phyloP scores from a whole-genome alignment of 805 yeast genomes.

The Brettanomyces nanus region DNA sequence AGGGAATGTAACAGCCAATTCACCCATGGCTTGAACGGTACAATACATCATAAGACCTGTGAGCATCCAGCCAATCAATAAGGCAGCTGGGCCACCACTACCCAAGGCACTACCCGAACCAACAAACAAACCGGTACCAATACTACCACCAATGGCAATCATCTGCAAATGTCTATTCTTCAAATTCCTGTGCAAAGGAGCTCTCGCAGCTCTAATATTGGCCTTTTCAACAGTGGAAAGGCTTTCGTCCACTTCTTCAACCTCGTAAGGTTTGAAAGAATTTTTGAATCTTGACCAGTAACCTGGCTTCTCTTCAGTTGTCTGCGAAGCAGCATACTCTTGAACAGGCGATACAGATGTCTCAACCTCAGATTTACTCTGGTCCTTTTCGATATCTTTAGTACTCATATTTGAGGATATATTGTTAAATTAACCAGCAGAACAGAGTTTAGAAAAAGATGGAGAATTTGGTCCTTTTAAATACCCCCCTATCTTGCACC shows the following conservation, averaged over 20 bases:
- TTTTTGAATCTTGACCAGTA: constrained; percentile 13
- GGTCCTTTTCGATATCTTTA: no score
- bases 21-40: constrained; percentile 57
- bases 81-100: constrained; percentile 61
- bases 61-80: constrained; percentile 48
- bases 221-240: constrained; percentile 35
- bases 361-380: constrained; percentile 1
- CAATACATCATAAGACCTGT: constrained; percentile 50
- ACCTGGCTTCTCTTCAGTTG: background rate
- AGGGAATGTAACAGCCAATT: constrained; percentile 50
- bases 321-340: constrained; percentile 1
- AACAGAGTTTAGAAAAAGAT: no score
- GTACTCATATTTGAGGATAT: no score
- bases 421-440: no score
- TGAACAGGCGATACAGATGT: constrained; percentile 2
- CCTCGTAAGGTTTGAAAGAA: constrained; percentile 17
- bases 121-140: constrained; percentile 74
- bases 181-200: constrained; percentile 40
- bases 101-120: constrained; percentile 56
- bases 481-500: no score
- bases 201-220: constrained; percentile 34
- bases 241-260: constrained; percentile 30
- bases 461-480: no score
- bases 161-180: constrained; percentile 61
- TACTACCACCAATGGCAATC: constrained; percentile 76